These are phyloP conservation scores for Curvularia hawaiiensis DNA, from an alignment of 2,329 filamentous ascomycete genomes.

Conservation along the genomic window DNA sequence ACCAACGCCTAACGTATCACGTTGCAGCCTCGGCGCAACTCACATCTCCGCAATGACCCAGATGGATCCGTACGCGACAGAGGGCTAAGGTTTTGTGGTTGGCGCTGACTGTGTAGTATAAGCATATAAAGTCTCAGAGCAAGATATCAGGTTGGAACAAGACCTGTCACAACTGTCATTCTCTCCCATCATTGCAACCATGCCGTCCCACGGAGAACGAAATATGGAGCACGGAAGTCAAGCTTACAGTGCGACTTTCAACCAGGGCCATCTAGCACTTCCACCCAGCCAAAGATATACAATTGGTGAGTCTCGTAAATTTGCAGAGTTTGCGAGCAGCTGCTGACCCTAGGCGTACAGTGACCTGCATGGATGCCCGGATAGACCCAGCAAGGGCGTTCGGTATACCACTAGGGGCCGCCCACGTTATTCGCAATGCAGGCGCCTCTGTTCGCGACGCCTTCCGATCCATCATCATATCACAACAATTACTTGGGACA, in stretches of 20 bases:
- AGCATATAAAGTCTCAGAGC: slow-evolving; percentile 6
- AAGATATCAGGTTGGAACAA: not conserved
- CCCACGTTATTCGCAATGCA: slow-evolving; percentile 76
- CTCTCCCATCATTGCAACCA: slow-evolving; percentile 19
- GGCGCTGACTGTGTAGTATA: not conserved
- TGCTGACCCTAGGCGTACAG: slow-evolving; percentile 34
- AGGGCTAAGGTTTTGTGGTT: not conserved
- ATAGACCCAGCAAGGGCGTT: slow-evolving; percentile 70
- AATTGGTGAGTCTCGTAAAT: slow-evolving; percentile 54
- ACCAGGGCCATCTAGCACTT: slow-evolving; percentile 68
- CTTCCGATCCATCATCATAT: slow-evolving; percentile 76
- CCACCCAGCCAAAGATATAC: slow-evolving; percentile 73
- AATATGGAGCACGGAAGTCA: slow-evolving; percentile 64
- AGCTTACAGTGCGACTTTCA: slow-evolving; percentile 64
- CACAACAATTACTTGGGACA: slow-evolving; percentile 78
- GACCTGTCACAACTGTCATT: not conserved
- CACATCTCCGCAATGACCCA: slow-evolving; percentile 2
- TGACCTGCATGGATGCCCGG: slow-evolving; percentile 85
- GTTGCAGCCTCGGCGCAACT: slow-evolving; percentile 7
- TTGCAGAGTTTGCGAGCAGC: no score
- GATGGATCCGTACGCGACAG: not conserved
- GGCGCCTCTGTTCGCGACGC: slow-evolving; percentile 68
- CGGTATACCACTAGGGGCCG: slow-evolving; percentile 74
- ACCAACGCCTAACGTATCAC: slow-evolving; percentile 13
- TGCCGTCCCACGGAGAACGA: slow-evolving; percentile 57